phyloP scores from a whole-genome alignment of 2,329 filamentous ascomycete genomes.

The Sporothrix pallida region DNA sequence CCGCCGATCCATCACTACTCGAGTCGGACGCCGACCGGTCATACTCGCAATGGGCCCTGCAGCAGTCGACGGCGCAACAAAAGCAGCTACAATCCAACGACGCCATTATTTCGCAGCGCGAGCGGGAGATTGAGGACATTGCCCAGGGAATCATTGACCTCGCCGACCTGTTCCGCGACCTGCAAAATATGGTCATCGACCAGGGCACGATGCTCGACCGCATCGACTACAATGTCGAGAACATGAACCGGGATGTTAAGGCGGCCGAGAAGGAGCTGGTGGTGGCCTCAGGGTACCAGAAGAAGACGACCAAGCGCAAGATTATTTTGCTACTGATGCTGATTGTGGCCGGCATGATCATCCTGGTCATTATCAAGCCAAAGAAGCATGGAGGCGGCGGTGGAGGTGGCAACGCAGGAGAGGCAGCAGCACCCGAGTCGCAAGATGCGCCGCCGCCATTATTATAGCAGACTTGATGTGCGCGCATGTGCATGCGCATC shows the following conservation, averaged over 20 bases:
- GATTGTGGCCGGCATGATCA: constrained; percentile 84
- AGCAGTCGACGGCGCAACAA: constrained; percentile 72
- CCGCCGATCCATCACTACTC: constrained; percentile 80
- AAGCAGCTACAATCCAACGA: constrained; percentile 77
- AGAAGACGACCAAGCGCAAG: constrained; percentile 85
- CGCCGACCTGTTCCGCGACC: constrained; percentile 93
- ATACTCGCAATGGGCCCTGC: constrained; percentile 87
- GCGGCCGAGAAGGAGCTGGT: constrained; percentile 90
- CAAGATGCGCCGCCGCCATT: constrained; percentile 17
- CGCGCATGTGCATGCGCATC: background rate
- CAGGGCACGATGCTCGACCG: constrained; percentile 90
- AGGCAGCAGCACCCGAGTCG: background rate
- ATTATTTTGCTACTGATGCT: constrained; percentile 87
- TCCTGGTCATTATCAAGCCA: constrained; percentile 80
- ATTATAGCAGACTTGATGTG: background rate
- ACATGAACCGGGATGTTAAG: constrained; percentile 92
- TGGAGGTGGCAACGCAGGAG: background rate
- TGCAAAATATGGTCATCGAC: constrained; percentile 94
- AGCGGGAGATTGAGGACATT: constrained; percentile 96
- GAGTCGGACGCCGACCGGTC: constrained; percentile 94
- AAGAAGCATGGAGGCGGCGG: constrained; percentile 53
- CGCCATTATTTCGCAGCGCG: constrained; percentile 83
- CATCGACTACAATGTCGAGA: constrained; percentile 97
- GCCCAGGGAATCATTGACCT: constrained; percentile 97
- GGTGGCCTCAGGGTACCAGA: constrained; percentile 87